Conservation (phyloP, 495 filamentous ascomycete genomes). For the Parmelia sp. region DNA sequence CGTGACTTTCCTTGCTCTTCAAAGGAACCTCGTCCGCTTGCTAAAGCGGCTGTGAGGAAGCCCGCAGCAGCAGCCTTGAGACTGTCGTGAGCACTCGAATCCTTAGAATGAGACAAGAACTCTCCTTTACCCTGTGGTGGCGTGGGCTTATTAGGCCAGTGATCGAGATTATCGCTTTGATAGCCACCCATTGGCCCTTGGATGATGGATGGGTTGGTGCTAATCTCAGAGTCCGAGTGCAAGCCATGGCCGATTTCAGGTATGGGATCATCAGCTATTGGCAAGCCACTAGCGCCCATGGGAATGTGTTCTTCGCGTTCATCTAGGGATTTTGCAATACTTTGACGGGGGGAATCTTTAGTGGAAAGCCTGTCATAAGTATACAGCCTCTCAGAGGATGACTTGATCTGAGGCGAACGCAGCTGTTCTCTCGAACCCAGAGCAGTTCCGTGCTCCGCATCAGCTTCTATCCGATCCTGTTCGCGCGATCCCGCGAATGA, state of each 20-base stretch:
- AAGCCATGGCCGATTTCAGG: slow-evolving; percentile 58
- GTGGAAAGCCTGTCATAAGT: slow-evolving; percentile 19
- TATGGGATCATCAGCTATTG: slow-evolving; percentile 47
- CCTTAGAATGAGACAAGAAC: slow-evolving; percentile 39
- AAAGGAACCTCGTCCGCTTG: slow-evolving; percentile 11
- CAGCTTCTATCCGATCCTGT: slow-evolving; percentile 26
- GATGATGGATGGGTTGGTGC: slow-evolving; percentile 72
- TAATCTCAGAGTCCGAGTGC: slow-evolving; percentile 61
- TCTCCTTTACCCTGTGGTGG: slow-evolving; percentile 42
- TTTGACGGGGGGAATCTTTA: slow-evolving; percentile 67
- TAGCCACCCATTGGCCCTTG: slow-evolving; percentile 57
- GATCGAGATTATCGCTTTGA: slow-evolving; percentile 41
- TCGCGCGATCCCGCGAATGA: slow-evolving; percentile 25
- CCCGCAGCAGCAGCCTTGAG: slow-evolving; percentile 26
- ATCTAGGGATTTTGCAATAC: slow-evolving; percentile 58
- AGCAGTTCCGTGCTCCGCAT: slow-evolving; percentile 26
- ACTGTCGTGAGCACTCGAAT: slow-evolving; percentile 27
- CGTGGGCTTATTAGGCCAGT: slow-evolving; percentile 49
- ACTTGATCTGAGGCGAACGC: neutral
- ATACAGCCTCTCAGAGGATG: slow-evolving; percentile 10
- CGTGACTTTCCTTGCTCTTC: slow-evolving; percentile 18
- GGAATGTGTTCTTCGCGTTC: slow-evolving; percentile 45
- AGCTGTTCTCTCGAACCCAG: slow-evolving; percentile 19
- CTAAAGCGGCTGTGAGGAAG: slow-evolving; percentile 23
- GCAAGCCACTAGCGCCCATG: slow-evolving; percentile 56